Conservation (phyloP, 768 basidiomycete genomes). For the Termitomyces sp. region DNA sequence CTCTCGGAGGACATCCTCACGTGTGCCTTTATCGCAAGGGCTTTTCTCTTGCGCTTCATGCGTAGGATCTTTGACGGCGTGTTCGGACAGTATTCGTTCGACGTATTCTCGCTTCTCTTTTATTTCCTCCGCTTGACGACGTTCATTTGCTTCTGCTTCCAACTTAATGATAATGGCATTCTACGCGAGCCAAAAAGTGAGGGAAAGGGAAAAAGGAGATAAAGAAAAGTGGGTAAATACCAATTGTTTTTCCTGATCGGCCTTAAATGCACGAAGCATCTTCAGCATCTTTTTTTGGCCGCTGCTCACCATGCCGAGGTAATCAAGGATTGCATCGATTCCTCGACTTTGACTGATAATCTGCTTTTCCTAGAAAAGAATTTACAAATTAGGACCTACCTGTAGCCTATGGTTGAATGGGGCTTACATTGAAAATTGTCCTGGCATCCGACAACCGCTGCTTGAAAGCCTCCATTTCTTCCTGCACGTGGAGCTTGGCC, state of each 20-base stretch:
- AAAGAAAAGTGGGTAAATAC: not conserved
- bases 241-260: not conserved
- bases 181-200: not conserved
- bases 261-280: not conserved
- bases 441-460: slow-evolving; percentile 1
- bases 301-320: not conserved
- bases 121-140: not conserved
- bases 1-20: slow-evolving; percentile 6
- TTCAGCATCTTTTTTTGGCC: not conserved
- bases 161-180: not conserved
- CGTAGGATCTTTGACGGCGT: slow-evolving; percentile 7
- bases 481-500: not conserved
- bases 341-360: slow-evolving; percentile 2
- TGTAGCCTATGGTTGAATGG: not conserved
- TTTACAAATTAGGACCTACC: not conserved
- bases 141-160: not conserved
- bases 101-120: slow-evolving; percentile 9
- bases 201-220: not conserved
- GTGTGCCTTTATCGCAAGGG: slow-evolving; percentile 12
- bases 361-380: not conserved
- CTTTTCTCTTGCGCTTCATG: slow-evolving; percentile 13
- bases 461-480: slow-evolving; percentile 3
- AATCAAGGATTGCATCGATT: slow-evolving; percentile 5
- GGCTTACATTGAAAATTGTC: slow-evolving; percentile 1
- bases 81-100: not conserved